Percentiles rank a stretch among this genome's conserved stretches.
phyloP scores from a whole-genome alignment of 345 rosid genomes.

The Arabidopsis thaliana region TAIR10.1 NC_003076.8:18942001-18942500 shows the following conservation, averaged over 20 bases:
- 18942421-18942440: slow-evolving; percentile 67
- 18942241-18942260: slow-evolving; percentile 65
- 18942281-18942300: slow-evolving; percentile 69
- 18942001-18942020: slow-evolving; percentile 55
- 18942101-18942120: slow-evolving; percentile 38
- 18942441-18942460: slow-evolving; percentile 54
- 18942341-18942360: slow-evolving; percentile 55
- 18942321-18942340: slow-evolving; percentile 82
- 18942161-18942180: slow-evolving; percentile 34
- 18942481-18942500: slow-evolving; percentile 45
- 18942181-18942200: slow-evolving; percentile 31
- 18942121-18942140: slow-evolving; percentile 39
- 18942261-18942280: slow-evolving; percentile 59
- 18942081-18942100: slow-evolving; percentile 36
- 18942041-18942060: slow-evolving; percentile 60
- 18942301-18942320: slow-evolving; percentile 73
- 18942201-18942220: slow-evolving; percentile 43
- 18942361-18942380: slow-evolving; percentile 70
- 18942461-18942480: slow-evolving; percentile 58
- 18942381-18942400: slow-evolving; percentile 64
- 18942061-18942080: slow-evolving; percentile 32
- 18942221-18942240: slow-evolving; percentile 64
- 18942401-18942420: slow-evolving; percentile 65
- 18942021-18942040: slow-evolving; percentile 66
- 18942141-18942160: slow-evolving; percentile 29